phyloP scores from a whole-genome alignment of 768 basidiomycete species.

The Polyporus arcularius region DNA sequence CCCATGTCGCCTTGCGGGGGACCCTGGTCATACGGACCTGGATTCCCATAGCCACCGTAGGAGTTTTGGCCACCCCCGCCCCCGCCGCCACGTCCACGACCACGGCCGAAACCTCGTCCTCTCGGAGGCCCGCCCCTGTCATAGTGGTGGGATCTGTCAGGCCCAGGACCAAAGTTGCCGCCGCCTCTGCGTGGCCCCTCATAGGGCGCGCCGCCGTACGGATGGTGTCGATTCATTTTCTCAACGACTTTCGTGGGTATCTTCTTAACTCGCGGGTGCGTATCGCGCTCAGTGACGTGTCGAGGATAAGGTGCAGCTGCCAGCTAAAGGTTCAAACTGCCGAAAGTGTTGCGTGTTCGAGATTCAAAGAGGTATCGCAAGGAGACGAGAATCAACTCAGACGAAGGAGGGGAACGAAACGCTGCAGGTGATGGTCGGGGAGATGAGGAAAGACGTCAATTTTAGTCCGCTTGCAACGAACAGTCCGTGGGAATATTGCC shows the following conservation, averaged over 20 bases:
- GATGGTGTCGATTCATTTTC: slow-evolving; percentile 87
- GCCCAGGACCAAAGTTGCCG: slow-evolving; percentile 55
- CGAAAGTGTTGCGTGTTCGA: neutral
- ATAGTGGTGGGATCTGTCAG: slow-evolving; percentile 68
- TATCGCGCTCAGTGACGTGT: slow-evolving; percentile 25
- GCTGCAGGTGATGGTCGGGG: slow-evolving; percentile 10
- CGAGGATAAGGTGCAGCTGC: neutral
- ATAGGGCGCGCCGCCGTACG: slow-evolving; percentile 70
- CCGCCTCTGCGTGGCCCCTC: slow-evolving; percentile 67
- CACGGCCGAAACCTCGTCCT: slow-evolving; percentile 53
- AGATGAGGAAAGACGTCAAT: slow-evolving; percentile 7
- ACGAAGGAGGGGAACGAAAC: slow-evolving; percentile 3
- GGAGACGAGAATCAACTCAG: slow-evolving; percentile 19
- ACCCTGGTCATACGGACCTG: slow-evolving; percentile 64
- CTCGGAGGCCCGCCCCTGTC: slow-evolving; percentile 58
- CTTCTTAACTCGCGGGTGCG: slow-evolving; percentile 14
- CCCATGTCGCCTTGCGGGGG: slow-evolving; percentile 62
- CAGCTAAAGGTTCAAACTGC: neutral
- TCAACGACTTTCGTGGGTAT: slow-evolving; percentile 26
- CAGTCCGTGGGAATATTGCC: slow-evolving; percentile 13
- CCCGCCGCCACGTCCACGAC: slow-evolving; percentile 29
- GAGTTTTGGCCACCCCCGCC: slow-evolving; percentile 32
- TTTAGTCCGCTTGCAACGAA: slow-evolving; percentile 7
- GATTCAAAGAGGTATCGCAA: neutral
- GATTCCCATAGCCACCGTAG: slow-evolving; percentile 53